Conservation (phyloP, 306 rosid species). For the Acacia crassicarpa region DNA sequence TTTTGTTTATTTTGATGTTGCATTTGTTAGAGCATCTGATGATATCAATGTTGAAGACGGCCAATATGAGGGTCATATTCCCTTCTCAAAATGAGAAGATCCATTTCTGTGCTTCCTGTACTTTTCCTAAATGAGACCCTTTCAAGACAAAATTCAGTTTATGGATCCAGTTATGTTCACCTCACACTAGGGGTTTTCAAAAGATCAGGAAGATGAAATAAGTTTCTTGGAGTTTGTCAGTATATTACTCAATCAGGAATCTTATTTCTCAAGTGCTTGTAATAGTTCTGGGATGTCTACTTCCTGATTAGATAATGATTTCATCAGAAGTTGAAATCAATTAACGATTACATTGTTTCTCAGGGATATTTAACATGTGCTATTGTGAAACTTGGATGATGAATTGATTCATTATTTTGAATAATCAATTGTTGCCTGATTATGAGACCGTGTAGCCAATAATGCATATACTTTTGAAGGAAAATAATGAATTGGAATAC, state of each 20-base stretch:
- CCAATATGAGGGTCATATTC: neutral
- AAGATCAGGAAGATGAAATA: neutral
- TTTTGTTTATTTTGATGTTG: neutral
- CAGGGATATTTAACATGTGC: neutral
- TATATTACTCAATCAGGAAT: neutral
- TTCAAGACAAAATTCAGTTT: neutral
- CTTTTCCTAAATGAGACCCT: neutral
- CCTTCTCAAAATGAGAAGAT: neutral
- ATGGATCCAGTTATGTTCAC: neutral
- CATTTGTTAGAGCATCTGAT: neutral
- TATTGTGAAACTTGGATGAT: neutral
- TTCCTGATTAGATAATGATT: neutral
- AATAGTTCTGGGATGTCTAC: neutral
- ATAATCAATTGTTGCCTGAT: neutral
- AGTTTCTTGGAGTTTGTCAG: neutral
- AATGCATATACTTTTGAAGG: neutral
- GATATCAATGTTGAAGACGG: neutral
- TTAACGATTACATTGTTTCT: neutral
- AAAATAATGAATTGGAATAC: neutral
- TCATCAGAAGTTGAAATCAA: neutral
- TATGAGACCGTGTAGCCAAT: neutral
- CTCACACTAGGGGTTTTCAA: neutral
- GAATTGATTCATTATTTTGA: neutral
- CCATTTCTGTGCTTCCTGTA: neutral
- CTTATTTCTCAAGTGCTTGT: neutral